Percentiles rank a stretch among this genome's conserved stretches.
Conservation (phyloP, 2,329 filamentous ascomycete genomes). For the Aureobasidium sp. region DNA sequence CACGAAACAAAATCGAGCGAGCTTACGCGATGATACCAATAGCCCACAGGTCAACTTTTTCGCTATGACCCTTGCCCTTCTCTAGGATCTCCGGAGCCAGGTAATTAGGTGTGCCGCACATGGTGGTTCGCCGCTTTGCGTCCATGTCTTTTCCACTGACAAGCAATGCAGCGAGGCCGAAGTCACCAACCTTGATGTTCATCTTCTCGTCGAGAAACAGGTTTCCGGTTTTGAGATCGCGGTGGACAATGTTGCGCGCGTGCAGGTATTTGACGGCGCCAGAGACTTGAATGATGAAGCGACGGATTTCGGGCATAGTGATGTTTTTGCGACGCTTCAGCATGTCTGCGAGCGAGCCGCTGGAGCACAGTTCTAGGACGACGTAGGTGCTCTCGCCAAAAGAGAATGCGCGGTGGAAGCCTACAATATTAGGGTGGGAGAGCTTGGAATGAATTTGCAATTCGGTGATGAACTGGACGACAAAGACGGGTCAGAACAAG, state of each 20-base stretch:
- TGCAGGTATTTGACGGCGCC: conserved; percentile 99
- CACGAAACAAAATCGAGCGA: conserved; percentile 38
- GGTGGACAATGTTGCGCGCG: conserved; percentile 87
- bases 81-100: conserved; percentile 95
- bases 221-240: conserved; percentile 96
- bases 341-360: conserved; percentile 96
- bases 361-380: conserved; percentile 86
- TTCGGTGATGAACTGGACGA: conserved; percentile 60
- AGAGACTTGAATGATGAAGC: conserved; percentile 89
- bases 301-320: conserved; percentile 87
- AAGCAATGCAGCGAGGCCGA: conserved; percentile 84
- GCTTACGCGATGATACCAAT: conserved; percentile 79
- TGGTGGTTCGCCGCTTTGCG: conserved; percentile 72
- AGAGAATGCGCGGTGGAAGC: conserved; percentile 89
- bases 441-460: conserved; percentile 98
- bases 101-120: conserved; percentile 97
- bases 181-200: conserved; percentile 98
- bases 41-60: conserved; percentile 98
- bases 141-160: conserved; percentile 87
- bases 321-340: conserved; percentile 85
- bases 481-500: conserved; percentile 7
- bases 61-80: conserved; percentile 91
- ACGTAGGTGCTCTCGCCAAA: conserved; percentile 87
- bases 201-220: conserved; percentile 90
- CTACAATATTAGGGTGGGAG: conserved; percentile 89